phyloP scores from a whole-genome alignment of 306 rosid genomes.

The Crataegus laevigata region DNA sequence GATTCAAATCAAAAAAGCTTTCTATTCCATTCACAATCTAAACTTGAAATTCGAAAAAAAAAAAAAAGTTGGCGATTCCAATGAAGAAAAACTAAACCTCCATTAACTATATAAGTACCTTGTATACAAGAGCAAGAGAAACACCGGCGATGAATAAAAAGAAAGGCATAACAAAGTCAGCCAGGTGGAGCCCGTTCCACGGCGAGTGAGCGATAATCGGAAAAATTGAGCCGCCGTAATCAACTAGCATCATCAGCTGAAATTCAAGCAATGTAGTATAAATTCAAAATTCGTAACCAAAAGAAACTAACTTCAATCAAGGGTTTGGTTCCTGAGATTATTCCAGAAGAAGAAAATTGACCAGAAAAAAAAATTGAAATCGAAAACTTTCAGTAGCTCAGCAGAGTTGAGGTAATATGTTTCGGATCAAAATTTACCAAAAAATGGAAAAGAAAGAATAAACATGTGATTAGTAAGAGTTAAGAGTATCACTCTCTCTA shows the following conservation, averaged over 20 bases:
- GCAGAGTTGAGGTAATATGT: neutral
- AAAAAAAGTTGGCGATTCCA: neutral
- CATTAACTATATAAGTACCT: constrained; percentile 31
- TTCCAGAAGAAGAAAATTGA: too few species aligned
- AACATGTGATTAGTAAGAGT: neutral
- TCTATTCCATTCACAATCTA: neutral
- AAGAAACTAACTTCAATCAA: neutral
- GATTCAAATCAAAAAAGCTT: neutral
- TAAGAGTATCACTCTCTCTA: neutral
- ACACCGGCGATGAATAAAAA: constrained; percentile 79
- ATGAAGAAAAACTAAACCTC: neutral
- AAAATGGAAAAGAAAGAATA: neutral
- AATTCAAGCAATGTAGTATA: neutral
- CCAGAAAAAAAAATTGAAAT: neutral
- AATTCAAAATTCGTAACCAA: neutral
- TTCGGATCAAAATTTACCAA: too few species aligned
- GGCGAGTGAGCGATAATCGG: constrained; percentile 74
- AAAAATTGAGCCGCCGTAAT: constrained; percentile 59
- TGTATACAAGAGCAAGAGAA: constrained; percentile 64
- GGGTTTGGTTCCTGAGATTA: too few species aligned
- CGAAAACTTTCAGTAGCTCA: neutral
- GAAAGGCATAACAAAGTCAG: constrained; percentile 85
- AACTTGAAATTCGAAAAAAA: neutral
- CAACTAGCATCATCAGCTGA: constrained; percentile 85
- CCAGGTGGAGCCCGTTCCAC: constrained; percentile 79